Evolutionary conservation across 2,329 filamentous ascomycete genomes (phyloP).

Genomic region (Xenoacremonium recifei): DNA sequence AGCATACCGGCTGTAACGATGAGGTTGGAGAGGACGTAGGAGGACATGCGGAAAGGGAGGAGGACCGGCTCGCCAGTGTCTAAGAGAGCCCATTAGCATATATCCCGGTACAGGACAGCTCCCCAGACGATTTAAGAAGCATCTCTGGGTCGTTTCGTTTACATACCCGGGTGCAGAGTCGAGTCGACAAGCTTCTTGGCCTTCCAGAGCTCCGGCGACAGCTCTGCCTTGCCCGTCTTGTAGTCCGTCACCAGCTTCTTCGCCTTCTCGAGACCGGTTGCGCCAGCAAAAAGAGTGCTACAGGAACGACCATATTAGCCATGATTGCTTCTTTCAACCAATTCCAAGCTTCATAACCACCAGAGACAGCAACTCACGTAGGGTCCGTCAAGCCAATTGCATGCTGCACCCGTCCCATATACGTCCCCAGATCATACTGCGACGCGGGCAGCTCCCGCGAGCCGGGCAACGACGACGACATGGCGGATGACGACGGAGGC

Average conservation of each 20-base stretch:
- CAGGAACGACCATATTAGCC: not conserved
- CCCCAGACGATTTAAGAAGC: no score
- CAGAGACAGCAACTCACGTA: no score
- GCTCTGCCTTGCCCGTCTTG: constrained; percentile 78
- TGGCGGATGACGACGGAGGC: constrained; percentile 27
- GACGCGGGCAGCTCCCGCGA: constrained; percentile 83
- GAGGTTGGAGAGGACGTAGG: constrained; percentile 89
- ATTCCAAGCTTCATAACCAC: no score
- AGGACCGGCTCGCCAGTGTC: constrained; percentile 92
- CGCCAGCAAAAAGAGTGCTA: constrained; percentile 84
- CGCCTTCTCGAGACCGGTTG: constrained; percentile 76
- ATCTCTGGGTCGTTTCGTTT: constrained; percentile 1
- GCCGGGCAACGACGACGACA: constrained; percentile 67
- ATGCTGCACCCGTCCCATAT: constrained; percentile 92
- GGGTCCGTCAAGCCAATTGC: constrained; percentile 89
- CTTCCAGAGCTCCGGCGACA: constrained; percentile 89
- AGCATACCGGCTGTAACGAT: constrained; percentile 97
- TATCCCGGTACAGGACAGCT: not conserved
- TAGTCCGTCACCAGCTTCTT: constrained; percentile 80
- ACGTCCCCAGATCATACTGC: constrained; percentile 88
- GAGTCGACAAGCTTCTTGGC: constrained; percentile 98
- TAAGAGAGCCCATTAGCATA: constrained; percentile 34
- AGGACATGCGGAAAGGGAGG: constrained; percentile 96
- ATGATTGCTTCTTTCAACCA: no score
- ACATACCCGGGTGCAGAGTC: constrained; percentile 86